Evolutionary conservation across 2,329 filamentous ascomycete genomes (phyloP), one percentile per base, ranked within the genome.

Genomic region (Cladophialophora exuberans): DNA sequence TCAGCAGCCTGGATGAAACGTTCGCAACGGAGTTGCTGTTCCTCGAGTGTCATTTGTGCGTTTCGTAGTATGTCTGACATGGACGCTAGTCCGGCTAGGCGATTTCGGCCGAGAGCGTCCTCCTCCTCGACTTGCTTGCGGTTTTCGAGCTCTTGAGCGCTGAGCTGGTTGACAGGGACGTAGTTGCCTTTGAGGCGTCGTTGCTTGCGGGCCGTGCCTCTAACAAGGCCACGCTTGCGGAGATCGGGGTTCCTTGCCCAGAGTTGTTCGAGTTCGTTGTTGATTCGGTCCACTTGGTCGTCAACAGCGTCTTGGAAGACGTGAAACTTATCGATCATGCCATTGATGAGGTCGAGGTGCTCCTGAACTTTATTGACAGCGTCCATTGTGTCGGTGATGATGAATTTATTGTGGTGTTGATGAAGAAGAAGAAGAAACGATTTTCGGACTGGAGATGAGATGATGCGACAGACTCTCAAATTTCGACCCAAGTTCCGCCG

Each of bases 161-260:
- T 22, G n/a, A 52, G 28, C 13, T 50, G 18, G 2, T 30, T 18
- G 35, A 54, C 35, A 9, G 20, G 50, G 2, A 54, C 41, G 30
- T 54, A 57, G 4, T 22, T 42, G 18, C 47, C 42, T 20, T 13
- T 38, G 17, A 38, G 46, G 6, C 30, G 36, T 9, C 41, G 35
- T 23, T 51, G 44, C 36, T 46, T 52, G 30, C 57, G 57, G 11
- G 57, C 57, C 10, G 28, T 46, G 26, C 57, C 57, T 17, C 57
- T 54, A 13, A 25, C 26, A 6, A 60, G 46, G 11, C 57, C 57
- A n/a, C 54, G 44, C 36, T 25, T 54, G 26, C 56, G 52, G 33
- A 56, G 13, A 31, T 56, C 44, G 6, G 26, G 6, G 31, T 59
- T 52, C 15, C 48, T 23, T 7, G 25, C 20, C 56, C 56, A 56